Percentiles rank a stretch among this genome's conserved stretches.
phyloP scores from a whole-genome alignment of 768 basidiomycete genomes.

The Austroboletus festivus region DNA sequence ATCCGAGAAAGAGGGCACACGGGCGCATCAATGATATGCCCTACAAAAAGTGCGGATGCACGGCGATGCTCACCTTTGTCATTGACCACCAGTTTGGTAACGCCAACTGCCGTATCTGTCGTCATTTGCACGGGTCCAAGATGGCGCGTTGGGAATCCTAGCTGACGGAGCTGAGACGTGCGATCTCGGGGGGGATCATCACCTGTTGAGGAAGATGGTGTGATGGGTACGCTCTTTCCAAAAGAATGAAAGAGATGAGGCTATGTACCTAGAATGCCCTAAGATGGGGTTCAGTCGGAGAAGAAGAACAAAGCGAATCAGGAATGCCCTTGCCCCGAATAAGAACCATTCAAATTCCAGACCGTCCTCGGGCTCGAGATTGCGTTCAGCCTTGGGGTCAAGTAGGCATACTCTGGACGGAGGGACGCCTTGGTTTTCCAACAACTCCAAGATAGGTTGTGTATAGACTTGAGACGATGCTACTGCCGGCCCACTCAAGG shows the following conservation, averaged over 20 bases:
- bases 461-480: constrained; percentile 28
- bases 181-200: constrained; percentile 96
- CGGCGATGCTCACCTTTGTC: constrained; percentile 53
- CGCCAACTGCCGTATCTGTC: constrained; percentile 93
- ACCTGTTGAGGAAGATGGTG: constrained; percentile 42
- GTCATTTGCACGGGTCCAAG: constrained; percentile 95
- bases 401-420: constrained; percentile 79
- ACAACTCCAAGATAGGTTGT: constrained; percentile 15
- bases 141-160: constrained; percentile 86
- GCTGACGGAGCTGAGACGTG: constrained; percentile 79
- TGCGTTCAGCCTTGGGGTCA: constrained; percentile 81
- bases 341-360: constrained; percentile 86
- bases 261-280: constrained; percentile 59
- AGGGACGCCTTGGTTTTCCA: constrained; percentile 25
- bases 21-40: background rate
- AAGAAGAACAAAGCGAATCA: background rate
- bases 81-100: constrained; percentile 78
- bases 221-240: background rate
- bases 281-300: background rate
- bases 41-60: background rate
- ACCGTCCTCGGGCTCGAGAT: constrained; percentile 73
- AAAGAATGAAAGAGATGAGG: background rate
- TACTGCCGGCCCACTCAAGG: constrained; percentile 5
- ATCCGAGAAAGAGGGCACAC: background rate
- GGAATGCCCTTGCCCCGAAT: constrained; percentile 65